phyloP scores from a whole-genome alignment of 768 basidiomycete species.

The Boletus tylopilopsis region DNA sequence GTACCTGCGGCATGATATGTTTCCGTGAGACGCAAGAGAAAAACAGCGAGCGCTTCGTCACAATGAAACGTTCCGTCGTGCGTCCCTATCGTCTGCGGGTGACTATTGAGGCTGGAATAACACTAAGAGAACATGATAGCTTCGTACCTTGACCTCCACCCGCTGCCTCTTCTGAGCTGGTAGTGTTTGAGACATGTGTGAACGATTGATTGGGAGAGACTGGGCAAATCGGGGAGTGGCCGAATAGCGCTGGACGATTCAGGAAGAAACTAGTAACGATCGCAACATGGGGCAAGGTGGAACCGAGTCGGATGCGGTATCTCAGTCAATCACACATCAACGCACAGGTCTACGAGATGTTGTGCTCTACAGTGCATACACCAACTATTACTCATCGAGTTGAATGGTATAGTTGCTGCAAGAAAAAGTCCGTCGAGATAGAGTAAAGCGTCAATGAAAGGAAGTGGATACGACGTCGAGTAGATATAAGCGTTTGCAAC shows the following conservation, averaged over 20 bases:
- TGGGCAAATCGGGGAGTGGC: background rate
- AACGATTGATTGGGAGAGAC: background rate
- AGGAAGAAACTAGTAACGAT: background rate
- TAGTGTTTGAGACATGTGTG: constrained; percentile 20
- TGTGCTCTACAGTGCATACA: constrained; percentile 22
- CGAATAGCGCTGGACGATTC: background rate
- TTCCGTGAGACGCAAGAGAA: constrained; percentile 74
- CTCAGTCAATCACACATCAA: background rate
- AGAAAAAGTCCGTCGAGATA: constrained; percentile 21
- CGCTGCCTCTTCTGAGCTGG: constrained; percentile 40
- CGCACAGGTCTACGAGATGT: constrained; percentile 14
- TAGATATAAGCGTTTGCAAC: constrained; percentile 18
- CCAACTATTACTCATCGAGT: constrained; percentile 18
- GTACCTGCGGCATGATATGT: constrained; percentile 73
- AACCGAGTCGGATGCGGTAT: background rate
- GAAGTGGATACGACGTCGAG: constrained; percentile 16
- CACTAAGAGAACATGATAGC: background rate
- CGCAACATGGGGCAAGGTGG: background rate
- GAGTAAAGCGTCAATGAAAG: constrained; percentile 27
- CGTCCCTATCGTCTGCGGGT: constrained; percentile 75
- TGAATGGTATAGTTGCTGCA: constrained; percentile 12
- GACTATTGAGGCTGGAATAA: background rate
- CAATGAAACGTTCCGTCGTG: constrained; percentile 97
- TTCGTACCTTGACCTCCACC: constrained; percentile 39
- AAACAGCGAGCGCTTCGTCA: constrained; percentile 94